These are phyloP conservation scores for Cephalotrichum gorgonifer DNA, from an alignment of 2,329 filamentous ascomycete species.

Conservation along the genomic window DNA sequence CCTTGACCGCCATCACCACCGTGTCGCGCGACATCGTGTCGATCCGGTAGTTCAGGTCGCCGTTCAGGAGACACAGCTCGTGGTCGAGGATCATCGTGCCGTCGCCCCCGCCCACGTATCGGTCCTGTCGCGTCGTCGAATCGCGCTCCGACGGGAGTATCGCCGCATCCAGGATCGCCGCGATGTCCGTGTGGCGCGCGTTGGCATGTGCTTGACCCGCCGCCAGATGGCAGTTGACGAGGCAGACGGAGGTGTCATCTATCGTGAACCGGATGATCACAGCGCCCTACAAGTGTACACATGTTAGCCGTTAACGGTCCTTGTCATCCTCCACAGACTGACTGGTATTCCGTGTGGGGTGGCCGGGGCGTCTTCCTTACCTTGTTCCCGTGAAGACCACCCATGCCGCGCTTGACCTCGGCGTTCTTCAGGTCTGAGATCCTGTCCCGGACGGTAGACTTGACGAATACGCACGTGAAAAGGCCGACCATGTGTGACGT, in stretches of 20 bases:
- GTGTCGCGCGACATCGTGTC: conserved; percentile 93
- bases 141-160: conserved; percentile 66
- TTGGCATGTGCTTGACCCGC: conserved; percentile 87
- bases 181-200: conserved; percentile 85
- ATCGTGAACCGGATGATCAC: conserved; percentile 84
- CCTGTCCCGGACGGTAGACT: conserved; percentile 62
- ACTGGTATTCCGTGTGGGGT: too few species aligned
- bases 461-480: conserved; percentile 94
- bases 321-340: too few species aligned
- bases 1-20: conserved; percentile 74
- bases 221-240: conserved; percentile 94
- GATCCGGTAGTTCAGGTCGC: conserved; percentile 96
- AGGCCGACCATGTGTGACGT: conserved; percentile 74
- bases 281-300: conserved; percentile 46
- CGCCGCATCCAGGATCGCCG: conserved; percentile 73
- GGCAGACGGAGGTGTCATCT: conserved; percentile 89
- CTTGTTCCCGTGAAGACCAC: conserved; percentile 90
- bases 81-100: conserved; percentile 93
- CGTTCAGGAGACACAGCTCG: conserved; percentile 93
- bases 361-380: too few species aligned
- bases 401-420: conserved; percentile 93
- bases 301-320: background rate
- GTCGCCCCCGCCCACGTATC: conserved; percentile 84
- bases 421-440: conserved; percentile 69
- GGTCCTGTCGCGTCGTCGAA: conserved; percentile 57